Conservation (phyloP, 306 rosid species). For the Sesbania bispinosa region DNA sequence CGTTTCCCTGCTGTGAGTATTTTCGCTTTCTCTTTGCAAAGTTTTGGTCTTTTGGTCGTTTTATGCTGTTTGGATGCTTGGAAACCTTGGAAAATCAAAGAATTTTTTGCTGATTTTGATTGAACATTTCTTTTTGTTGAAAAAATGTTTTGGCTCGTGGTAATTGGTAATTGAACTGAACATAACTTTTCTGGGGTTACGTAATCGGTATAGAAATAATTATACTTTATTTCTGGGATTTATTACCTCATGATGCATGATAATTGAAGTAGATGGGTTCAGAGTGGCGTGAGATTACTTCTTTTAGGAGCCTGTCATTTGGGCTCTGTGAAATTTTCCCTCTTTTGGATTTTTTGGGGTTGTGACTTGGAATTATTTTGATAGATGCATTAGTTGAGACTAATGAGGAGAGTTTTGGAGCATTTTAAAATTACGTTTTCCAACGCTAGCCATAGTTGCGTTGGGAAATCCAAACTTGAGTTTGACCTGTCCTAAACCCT, state of each 20-base stretch:
- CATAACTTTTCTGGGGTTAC: not conserved
- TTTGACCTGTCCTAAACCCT: too few species aligned
- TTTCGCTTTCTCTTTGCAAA: not conserved
- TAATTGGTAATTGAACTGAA: not conserved
- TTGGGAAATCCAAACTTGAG: too few species aligned
- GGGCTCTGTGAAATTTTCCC: not conserved
- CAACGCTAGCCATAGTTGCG: too few species aligned
- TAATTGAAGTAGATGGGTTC: slow-evolving; percentile 16
- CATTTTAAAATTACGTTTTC: too few species aligned
- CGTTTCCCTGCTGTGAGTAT: slow-evolving; percentile 93
- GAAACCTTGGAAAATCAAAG: not conserved
- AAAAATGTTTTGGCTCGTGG: too few species aligned
- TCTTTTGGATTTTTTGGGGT: not conserved
- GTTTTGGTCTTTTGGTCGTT: slow-evolving; percentile 4
- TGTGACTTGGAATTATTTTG: not conserved
- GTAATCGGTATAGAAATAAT: not conserved
- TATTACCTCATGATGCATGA: not conserved
- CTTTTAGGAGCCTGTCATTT: too few species aligned
- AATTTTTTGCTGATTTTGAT: not conserved
- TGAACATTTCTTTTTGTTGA: too few species aligned
- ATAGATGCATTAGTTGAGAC: not conserved
- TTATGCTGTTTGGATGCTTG: slow-evolving; percentile 13
- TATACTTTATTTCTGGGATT: not conserved
- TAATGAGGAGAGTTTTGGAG: too few species aligned
- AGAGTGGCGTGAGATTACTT: not conserved